Evolutionary conservation across 164 flowering plant species (phyloP), one percentile per base, ranked within the genome.

Genomic region (Chloranthus sessilifolius): DNA sequence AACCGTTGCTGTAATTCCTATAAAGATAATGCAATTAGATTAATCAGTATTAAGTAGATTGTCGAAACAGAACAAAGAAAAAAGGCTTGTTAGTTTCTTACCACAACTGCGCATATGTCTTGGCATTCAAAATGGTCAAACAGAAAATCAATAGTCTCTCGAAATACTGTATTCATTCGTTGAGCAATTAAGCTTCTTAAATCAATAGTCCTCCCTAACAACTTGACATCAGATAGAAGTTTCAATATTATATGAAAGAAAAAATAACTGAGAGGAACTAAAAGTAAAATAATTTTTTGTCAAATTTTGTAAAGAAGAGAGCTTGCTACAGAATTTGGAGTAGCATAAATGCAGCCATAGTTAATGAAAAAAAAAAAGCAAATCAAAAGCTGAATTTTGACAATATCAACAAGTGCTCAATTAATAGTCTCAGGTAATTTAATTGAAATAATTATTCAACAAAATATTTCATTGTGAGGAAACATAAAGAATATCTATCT

Each of bases 81-180:
- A 2, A 35, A 4, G 5, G 36, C 16, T 37, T 15, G 12, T 19
- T 20, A 46, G 36, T 22, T 33, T 63, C 79, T 74, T 67, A 89
- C 99, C 79, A 94, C 99, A 26, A 84, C 60, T 52, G 95, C 88
- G 73, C 99, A 94, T 41, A 94, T 43, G 68, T 94, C 99, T 56
- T 82, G 97, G 35, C 90, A 89, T 70, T 94, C 99, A 67, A 94
- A 94, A 15, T 95, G 85, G 48, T 94, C 99, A 74, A 94, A 86
- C 16, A 89, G 72, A 69, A 84, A 94, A 66, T 88, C 99, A 52
- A 94, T 76, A 49, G 88, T 94, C 43, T 89, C 95, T 62, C 99
- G 78, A 62, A 79, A 88, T 60, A 71, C 38, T 69, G 80, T 94
- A 70, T 94, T 94, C 85, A 94, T 84, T 55, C 95, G 63, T 62